These are phyloP conservation scores for Torulaspora quercuum DNA, from an alignment of 805 yeast species.

Conservation along the genomic window DNA sequence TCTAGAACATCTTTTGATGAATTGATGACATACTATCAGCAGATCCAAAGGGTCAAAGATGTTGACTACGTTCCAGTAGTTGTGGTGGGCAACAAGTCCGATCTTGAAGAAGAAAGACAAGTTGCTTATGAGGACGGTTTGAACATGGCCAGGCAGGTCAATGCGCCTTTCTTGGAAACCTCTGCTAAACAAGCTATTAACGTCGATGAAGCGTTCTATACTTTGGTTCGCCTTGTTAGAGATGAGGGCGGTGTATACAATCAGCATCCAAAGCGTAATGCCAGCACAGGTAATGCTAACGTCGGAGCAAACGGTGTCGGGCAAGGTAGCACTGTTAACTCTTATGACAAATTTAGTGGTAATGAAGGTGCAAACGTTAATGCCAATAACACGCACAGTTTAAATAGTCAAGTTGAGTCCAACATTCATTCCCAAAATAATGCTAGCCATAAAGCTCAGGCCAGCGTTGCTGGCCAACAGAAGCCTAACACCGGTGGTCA, in stretches of 20 bases:
- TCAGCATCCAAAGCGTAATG: constrained; percentile 15
- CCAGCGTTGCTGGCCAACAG: constrained; percentile 11
- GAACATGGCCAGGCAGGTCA: constrained; percentile 58
- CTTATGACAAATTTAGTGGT: constrained; percentile 3
- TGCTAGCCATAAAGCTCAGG: constrained; percentile 3
- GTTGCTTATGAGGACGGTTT: constrained; percentile 65
- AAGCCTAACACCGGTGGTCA: constrained; percentile 2
- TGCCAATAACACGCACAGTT: constrained; percentile 5
- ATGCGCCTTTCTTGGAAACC: constrained; percentile 81
- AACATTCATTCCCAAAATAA: constrained; percentile 2
- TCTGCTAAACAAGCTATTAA: constrained; percentile 88
- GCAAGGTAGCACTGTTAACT: constrained; percentile 5
- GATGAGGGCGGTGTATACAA: constrained; percentile 36
- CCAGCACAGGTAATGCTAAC: constrained; percentile 10
- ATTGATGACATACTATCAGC: constrained; percentile 73
- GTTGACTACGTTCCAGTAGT: constrained; percentile 70
- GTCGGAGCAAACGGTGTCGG: constrained; percentile 4
- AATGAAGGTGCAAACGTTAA: constrained; percentile 2
- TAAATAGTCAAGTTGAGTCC: constrained; percentile 8
- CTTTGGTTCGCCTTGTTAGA: constrained; percentile 57
- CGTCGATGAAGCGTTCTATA: constrained; percentile 80
- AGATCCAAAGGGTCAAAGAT: constrained; percentile 74
- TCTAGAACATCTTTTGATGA: constrained; percentile 84
- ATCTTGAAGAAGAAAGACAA: constrained; percentile 70
- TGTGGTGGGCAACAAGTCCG: constrained; percentile 78